Evolutionary conservation across 2,329 filamentous ascomycete genomes (phyloP).

Genomic region (Ploettnerulaceae sp.): DNA sequence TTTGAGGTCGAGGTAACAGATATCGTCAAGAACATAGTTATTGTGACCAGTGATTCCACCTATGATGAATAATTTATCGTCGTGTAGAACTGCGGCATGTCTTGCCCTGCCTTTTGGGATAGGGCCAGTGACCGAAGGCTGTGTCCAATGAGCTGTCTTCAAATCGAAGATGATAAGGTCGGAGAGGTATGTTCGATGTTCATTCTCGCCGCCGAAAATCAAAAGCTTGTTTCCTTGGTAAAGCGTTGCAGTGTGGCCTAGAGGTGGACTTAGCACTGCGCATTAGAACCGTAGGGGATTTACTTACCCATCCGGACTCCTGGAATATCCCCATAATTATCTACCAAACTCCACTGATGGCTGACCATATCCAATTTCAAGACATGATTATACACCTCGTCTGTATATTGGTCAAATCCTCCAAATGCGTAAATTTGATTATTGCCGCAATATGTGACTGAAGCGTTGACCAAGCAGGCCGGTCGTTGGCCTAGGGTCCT

Average conservation of each 20-base stretch:
- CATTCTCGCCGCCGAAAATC: slow-evolving; percentile 96
- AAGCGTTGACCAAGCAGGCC: slow-evolving; percentile 94
- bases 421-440: slow-evolving; percentile 98
- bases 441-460: slow-evolving; percentile 96
- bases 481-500: slow-evolving; percentile 76
- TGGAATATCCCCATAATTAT: slow-evolving; percentile 97
- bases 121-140: slow-evolving; percentile 78
- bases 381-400: slow-evolving; percentile 98
- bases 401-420: slow-evolving; percentile 97
- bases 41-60: slow-evolving; percentile 94
- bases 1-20: slow-evolving; percentile 94
- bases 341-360: slow-evolving; percentile 90
- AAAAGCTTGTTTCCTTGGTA: slow-evolving; percentile 94
- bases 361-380: slow-evolving; percentile 80
- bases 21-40: slow-evolving; percentile 88
- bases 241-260: slow-evolving; percentile 89
- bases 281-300: neutral
- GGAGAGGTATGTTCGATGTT: slow-evolving; percentile 90
- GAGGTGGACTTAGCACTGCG: neutral
- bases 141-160: slow-evolving; percentile 90
- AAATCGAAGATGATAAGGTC: slow-evolving; percentile 96
- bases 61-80: slow-evolving; percentile 93
- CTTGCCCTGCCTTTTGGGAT: slow-evolving; percentile 85
- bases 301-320: slow-evolving; percentile 87
- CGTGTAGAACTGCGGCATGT: slow-evolving; percentile 86